Conservation (phyloP, 352 stramenopile species). For the Phytophthora sansomeana region DNA sequence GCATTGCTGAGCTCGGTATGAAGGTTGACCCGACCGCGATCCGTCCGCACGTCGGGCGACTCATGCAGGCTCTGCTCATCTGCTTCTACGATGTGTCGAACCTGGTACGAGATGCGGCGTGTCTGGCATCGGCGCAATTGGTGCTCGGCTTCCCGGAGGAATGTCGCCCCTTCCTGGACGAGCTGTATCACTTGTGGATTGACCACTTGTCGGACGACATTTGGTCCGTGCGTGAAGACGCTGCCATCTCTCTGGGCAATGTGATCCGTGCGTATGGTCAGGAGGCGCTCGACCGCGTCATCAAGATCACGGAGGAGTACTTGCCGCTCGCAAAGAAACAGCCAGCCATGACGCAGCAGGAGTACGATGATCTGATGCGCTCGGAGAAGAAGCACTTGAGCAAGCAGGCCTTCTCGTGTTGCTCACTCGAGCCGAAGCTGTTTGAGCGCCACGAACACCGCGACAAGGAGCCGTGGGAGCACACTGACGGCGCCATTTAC, state of each 20-base stretch:
- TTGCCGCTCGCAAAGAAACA: conserved; percentile 92
- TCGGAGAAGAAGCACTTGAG: conserved; percentile 92
- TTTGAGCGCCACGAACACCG: conserved; percentile 88
- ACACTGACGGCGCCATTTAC: conserved; percentile 96
- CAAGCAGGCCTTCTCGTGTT: conserved; percentile 96
- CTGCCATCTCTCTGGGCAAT: conserved; percentile 94
- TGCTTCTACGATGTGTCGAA: conserved; percentile 97
- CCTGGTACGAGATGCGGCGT: conserved; percentile 96
- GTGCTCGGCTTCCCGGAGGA: conserved; percentile 88
- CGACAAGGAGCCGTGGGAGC: conserved; percentile 94
- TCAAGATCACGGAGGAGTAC: conserved; percentile 68
- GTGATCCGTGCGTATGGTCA: conserved; percentile 92
- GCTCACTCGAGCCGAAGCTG: conserved; percentile 94
- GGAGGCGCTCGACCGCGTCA: conserved; percentile 82
- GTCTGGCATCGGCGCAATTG: conserved; percentile 88
- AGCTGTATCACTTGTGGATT: conserved; percentile 92
- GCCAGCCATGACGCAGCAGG: conserved; percentile 91
- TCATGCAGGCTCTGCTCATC: conserved; percentile 92
- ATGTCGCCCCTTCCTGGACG: conserved; percentile 86
- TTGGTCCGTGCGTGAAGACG: conserved; percentile 97
- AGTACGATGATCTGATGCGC: conserved; percentile 93
- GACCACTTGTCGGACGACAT: conserved; percentile 97
- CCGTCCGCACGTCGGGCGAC: conserved; percentile 64
- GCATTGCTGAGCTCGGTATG: conserved; percentile 94
- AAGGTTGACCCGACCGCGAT: conserved; percentile 86